phyloP scores from a whole-genome alignment of 2,329 filamentous ascomycete species.

The Exophiala lecanii-corni region DNA sequence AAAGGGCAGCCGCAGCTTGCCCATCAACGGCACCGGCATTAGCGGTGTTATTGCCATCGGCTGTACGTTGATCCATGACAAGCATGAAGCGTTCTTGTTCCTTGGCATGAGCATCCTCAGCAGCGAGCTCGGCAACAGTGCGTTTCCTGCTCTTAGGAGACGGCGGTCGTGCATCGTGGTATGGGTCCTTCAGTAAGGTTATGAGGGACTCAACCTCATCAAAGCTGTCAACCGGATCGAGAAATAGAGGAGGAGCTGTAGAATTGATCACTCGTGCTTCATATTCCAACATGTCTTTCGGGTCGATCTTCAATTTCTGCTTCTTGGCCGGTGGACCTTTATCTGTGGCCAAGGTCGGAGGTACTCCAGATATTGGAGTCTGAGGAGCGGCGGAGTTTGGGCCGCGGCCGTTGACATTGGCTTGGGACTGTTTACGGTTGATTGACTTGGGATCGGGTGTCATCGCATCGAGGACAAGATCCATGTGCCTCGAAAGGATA shows the following conservation, averaged over 20 bases:
- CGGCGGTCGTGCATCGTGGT: constrained; percentile 71
- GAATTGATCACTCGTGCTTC: constrained; percentile 72
- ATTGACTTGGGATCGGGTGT: constrained; percentile 58
- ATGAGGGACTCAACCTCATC: constrained; percentile 69
- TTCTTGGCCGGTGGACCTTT: constrained; percentile 57
- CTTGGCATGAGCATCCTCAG: constrained; percentile 86
- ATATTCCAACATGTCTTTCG: constrained; percentile 65
- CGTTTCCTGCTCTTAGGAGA: constrained; percentile 86
- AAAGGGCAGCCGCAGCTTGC: constrained; percentile 65
- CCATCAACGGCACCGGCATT: constrained; percentile 65
- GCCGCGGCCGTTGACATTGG: constrained; percentile 38
- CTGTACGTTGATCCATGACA: constrained; percentile 76
- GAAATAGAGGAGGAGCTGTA: constrained; percentile 67
- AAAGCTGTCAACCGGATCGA: constrained; percentile 68
- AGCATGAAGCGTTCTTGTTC: constrained; percentile 91
- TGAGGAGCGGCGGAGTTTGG: constrained; percentile 52
- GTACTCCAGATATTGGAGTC: constrained; percentile 59
- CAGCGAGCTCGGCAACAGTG: constrained; percentile 89
- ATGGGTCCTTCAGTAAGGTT: constrained; percentile 67
- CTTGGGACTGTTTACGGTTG: constrained; percentile 43
- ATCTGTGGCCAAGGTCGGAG: constrained; percentile 57
- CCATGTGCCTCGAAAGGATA: constrained; percentile 65
- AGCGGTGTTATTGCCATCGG: constrained; percentile 52
- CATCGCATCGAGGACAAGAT: constrained; percentile 69
- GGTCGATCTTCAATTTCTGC: constrained; percentile 74